Evolutionary conservation across 2,329 filamentous ascomycete species (phyloP).

Genomic region (Fusarium tjaetaba): DNA sequence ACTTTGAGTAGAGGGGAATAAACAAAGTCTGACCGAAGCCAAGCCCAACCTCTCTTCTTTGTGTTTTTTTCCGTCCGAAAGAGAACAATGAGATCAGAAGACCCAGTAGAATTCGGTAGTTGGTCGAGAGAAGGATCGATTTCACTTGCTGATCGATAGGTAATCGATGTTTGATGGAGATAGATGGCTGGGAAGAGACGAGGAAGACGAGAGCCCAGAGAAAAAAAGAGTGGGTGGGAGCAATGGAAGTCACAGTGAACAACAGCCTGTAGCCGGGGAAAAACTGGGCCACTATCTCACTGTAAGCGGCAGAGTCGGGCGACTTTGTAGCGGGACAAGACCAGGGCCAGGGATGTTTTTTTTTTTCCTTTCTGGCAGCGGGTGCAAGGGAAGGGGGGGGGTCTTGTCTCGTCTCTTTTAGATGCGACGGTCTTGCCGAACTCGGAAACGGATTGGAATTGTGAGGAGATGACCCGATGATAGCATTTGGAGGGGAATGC

Average conservation of each 20-base stretch:
- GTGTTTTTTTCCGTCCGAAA: not conserved
- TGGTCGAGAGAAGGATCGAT: conserved; percentile 1
- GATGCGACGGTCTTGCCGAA: not conserved
- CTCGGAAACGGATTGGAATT: conserved; percentile 11
- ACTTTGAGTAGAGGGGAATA: conserved; percentile 12
- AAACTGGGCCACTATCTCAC: conserved; percentile 22
- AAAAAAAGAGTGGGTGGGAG: conserved; percentile 8
- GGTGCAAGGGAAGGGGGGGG: not conserved
- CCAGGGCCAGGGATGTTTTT: not conserved
- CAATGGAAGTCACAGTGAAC: not conserved
- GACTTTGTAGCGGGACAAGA: not conserved
- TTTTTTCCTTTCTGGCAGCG: not conserved
- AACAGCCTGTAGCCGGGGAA: conserved; percentile 25
- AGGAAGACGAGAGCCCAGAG: not conserved
- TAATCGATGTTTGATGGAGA: conserved; percentile 4
- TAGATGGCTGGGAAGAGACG: conserved; percentile 9
- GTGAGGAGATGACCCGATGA: conserved; percentile 17
- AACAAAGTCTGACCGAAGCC: conserved; percentile 10
- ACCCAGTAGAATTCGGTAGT: not conserved
- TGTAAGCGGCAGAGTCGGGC: conserved; percentile 29
- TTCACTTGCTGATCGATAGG: conserved; percentile 1
- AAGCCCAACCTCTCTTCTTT: conserved; percentile 22
- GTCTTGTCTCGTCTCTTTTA: not conserved
- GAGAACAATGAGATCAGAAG: not conserved
- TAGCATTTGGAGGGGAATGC: not conserved